Evolutionary conservation across 306 rosid genomes (phyloP).

Genomic region (Cotoneaster glaucophyllus): DNA sequence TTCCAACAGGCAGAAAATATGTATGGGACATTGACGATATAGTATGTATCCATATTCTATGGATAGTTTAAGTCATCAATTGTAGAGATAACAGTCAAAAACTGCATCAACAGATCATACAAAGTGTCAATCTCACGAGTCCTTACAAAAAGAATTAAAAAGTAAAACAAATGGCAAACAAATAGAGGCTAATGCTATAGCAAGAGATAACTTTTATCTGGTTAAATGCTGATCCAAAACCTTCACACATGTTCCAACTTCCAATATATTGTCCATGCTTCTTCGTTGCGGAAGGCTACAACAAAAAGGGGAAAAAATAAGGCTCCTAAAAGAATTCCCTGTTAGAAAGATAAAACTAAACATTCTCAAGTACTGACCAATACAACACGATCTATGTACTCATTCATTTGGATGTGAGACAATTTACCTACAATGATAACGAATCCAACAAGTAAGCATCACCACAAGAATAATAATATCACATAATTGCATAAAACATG

Average conservation of each 20-base stretch:
- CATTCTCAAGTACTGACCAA: slow-evolving; percentile 43
- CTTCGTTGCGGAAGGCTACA: slow-evolving; percentile 67
- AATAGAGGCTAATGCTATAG: not conserved
- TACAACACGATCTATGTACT: slow-evolving; percentile 77
- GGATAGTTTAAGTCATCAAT: slow-evolving; percentile 97
- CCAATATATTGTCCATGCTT: slow-evolving; percentile 69
- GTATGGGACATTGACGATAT: slow-evolving; percentile 75
- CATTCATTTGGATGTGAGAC: slow-evolving; percentile 94
- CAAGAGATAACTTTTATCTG: slow-evolving; percentile 66
- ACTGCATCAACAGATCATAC: slow-evolving; percentile 44
- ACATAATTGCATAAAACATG: not conserved
- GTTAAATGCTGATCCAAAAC: slow-evolving; percentile 82
- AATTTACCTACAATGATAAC: slow-evolving; percentile 50
- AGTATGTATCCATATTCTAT: slow-evolving; percentile 87
- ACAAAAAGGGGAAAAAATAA: slow-evolving; percentile 15
- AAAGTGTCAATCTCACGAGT: slow-evolving; percentile 17
- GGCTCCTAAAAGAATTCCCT: not conserved
- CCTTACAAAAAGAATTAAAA: not conserved
- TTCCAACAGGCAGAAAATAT: slow-evolving; percentile 98
- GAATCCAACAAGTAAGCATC: not conserved
- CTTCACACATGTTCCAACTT: slow-evolving; percentile 78
- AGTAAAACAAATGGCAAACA: not conserved
- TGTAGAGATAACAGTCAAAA: slow-evolving; percentile 79
- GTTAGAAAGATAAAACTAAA: slow-evolving; percentile 8
- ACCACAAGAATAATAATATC: not conserved